These are phyloP conservation scores for Fomitopsis pinicola DNA, from an alignment of 1,284 basidiomycete genomes.

Conservation along the genomic window DNA sequence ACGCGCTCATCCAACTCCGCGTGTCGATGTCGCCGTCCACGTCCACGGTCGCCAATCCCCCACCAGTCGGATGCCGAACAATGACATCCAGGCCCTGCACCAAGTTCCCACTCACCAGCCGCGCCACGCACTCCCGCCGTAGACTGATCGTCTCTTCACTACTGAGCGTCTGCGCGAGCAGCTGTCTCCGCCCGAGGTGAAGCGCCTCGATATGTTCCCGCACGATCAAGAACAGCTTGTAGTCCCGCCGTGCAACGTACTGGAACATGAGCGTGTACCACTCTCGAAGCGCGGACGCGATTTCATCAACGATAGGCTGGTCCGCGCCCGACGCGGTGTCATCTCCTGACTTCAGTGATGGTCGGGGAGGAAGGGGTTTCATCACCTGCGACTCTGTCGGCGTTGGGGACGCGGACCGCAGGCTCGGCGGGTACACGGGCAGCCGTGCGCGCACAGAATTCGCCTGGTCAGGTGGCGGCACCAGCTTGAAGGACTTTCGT, in stretches of 20 bases:
- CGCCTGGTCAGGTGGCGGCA: slow-evolving; percentile 68
- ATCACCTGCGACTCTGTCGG: slow-evolving; percentile 51
- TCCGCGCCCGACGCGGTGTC: slow-evolving; percentile 79
- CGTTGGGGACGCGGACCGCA: slow-evolving; percentile 54
- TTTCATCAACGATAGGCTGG: slow-evolving; percentile 96
- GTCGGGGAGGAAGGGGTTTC: slow-evolving; percentile 87
- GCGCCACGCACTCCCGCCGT: slow-evolving; percentile 82
- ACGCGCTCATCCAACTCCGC: slow-evolving; percentile 79
- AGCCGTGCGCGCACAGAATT: slow-evolving; percentile 65
- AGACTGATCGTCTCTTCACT: slow-evolving; percentile 84
- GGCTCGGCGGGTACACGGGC: slow-evolving; percentile 64
- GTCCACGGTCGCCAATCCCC: slow-evolving; percentile 83
- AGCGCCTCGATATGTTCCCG: slow-evolving; percentile 89
- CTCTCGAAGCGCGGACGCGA: slow-evolving; percentile 92
- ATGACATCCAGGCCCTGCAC: slow-evolving; percentile 93
- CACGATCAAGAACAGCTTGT: slow-evolving; percentile 84
- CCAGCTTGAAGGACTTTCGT: slow-evolving; percentile 63
- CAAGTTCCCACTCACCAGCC: slow-evolving; percentile 88
- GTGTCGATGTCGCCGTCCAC: slow-evolving; percentile 72
- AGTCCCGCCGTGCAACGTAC: slow-evolving; percentile 86
- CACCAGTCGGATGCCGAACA: slow-evolving; percentile 90
- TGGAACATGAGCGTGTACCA: slow-evolving; percentile 93
- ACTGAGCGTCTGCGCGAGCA: slow-evolving; percentile 86
- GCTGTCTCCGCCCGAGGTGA: slow-evolving; percentile 84
- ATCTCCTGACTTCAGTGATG: slow-evolving; percentile 89